A percentile compares a stretch with the other conserved stretches of the same genome.
These are phyloP conservation scores for Hyparrhenia diplandra DNA, from an alignment of 176 grass and related monocot genomes.

Conservation along the genomic window DNA sequence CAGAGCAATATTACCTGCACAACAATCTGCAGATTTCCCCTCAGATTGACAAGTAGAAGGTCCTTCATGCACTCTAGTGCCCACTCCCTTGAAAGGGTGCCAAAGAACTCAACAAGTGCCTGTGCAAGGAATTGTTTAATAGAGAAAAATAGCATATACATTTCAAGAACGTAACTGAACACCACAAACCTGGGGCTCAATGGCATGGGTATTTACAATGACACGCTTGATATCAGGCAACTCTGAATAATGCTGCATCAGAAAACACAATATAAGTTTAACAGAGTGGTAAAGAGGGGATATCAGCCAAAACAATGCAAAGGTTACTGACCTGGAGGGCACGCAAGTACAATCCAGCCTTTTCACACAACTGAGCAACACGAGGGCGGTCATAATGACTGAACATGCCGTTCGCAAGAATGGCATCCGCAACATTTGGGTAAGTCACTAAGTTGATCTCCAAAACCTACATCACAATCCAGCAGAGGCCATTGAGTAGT, in stretches of 20 bases:
- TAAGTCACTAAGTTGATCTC: conserved; percentile 97
- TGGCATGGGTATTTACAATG: conserved; percentile 97
- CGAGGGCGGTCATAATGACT: conserved; percentile 97
- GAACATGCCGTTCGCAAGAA: conserved; percentile 98
- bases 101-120: conserved; percentile 97
- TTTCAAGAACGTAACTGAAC: neutral
- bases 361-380: conserved; percentile 98
- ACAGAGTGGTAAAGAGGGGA: neutral
- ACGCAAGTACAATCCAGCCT: conserved; percentile 84
- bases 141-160: neutral
- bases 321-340: conserved; percentile 76
- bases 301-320: conserved; percentile 15
- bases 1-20: conserved; percentile 59
- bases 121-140: conserved; percentile 34
- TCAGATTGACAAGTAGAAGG: conserved; percentile 83
- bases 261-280: conserved; percentile 25
- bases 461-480: conserved; percentile 56
- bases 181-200: conserved; percentile 84
- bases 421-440: conserved; percentile 97
- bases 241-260: conserved; percentile 87
- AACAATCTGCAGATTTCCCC: conserved; percentile 97
- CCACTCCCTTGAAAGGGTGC: conserved; percentile 90
- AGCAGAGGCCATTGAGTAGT: no score
- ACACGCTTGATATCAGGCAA: conserved; percentile 93
- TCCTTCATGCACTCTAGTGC: conserved; percentile 99